A percentile compares a stretch with the other conserved stretches of the same genome.
Conservation (phyloP, 352 stramenopile genomes). For the Globisporangium spinosum region DNA sequence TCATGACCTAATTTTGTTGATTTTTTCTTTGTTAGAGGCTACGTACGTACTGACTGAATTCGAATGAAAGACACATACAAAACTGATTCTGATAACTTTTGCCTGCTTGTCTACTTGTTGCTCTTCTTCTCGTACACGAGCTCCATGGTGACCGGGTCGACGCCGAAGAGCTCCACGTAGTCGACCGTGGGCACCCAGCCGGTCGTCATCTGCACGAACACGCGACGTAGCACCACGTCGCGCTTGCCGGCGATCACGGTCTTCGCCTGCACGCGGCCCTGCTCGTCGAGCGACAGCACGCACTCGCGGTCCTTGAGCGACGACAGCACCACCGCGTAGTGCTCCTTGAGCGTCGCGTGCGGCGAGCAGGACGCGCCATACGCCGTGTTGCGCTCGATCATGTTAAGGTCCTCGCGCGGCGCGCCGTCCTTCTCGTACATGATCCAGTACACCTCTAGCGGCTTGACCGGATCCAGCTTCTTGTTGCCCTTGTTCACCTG, state of each 20-base stretch:
- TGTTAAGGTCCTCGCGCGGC: slow-evolving; percentile 75
- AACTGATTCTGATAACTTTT: not conserved
- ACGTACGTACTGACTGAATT: not conserved
- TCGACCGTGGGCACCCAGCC: slow-evolving; percentile 82
- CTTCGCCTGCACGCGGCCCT: slow-evolving; percentile 54
- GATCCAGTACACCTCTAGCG: slow-evolving; percentile 82
- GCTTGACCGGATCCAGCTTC: slow-evolving; percentile 49
- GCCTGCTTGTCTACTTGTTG: slow-evolving; percentile 37
- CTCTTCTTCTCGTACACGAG: slow-evolving; percentile 83
- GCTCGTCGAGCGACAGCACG: slow-evolving; percentile 47
- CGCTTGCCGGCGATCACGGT: slow-evolving; percentile 70
- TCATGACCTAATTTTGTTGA: not conserved
- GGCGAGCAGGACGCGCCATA: slow-evolving; percentile 60
- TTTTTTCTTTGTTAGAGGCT: not conserved
- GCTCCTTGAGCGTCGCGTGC: slow-evolving; percentile 28
- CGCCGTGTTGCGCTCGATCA: slow-evolving; percentile 82
- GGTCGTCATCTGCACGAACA: slow-evolving; percentile 83
- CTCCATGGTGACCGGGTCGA: slow-evolving; percentile 56
- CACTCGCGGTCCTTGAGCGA: slow-evolving; percentile 74
- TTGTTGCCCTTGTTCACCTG: slow-evolving; percentile 29
- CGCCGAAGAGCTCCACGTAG: slow-evolving; percentile 79
- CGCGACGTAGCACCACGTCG: slow-evolving; percentile 62
- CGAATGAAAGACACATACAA: slow-evolving; percentile 16
- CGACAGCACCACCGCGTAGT: slow-evolving; percentile 47
- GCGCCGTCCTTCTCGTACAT: slow-evolving; percentile 80